A percentile compares a stretch with the other conserved stretches of the same genome.
phyloP scores from a whole-genome alignment of 345 rosid genomes.

The Eutrema japonicum region DNA sequence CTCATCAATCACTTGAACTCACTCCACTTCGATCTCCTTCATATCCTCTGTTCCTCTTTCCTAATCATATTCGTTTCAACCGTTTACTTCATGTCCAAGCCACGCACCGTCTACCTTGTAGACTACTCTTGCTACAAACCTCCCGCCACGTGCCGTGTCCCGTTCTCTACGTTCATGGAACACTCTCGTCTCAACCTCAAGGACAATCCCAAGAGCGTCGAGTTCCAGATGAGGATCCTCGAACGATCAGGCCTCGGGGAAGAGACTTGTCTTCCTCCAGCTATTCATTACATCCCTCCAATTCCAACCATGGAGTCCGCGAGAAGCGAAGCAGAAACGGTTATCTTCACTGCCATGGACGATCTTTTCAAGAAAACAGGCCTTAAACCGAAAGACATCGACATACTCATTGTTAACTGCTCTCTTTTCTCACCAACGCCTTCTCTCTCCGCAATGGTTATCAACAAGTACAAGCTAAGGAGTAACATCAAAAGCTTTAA shows the following conservation, averaged over 20 bases:
- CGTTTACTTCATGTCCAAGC: slow-evolving; percentile 71
- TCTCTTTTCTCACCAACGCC: slow-evolving; percentile 80
- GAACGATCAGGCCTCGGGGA: slow-evolving; percentile 83
- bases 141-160: slow-evolving; percentile 62
- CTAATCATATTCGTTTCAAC: slow-evolving; percentile 52
- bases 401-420: slow-evolving; percentile 71
- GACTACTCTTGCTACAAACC: slow-evolving; percentile 74
- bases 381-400: slow-evolving; percentile 68
- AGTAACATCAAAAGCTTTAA: slow-evolving; percentile 80
- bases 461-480: slow-evolving; percentile 75
- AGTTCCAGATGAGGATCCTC: slow-evolving; percentile 65
- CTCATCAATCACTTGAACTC: slow-evolving; percentile 52
- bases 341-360: slow-evolving; percentile 75
- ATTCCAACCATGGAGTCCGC: slow-evolving; percentile 69
- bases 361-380: slow-evolving; percentile 67
- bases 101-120: slow-evolving; percentile 59
- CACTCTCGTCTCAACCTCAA: slow-evolving; percentile 54
- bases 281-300: slow-evolving; percentile 80
- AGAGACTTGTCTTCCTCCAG: slow-evolving; percentile 77
- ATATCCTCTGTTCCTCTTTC: slow-evolving; percentile 52
- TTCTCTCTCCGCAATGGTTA: slow-evolving; percentile 74
- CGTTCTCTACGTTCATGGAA: slow-evolving; percentile 72
- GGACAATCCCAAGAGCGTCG: slow-evolving; percentile 59
- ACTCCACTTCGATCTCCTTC: slow-evolving; percentile 53
- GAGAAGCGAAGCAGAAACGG: slow-evolving; percentile 63